Conservation (phyloP, 2,329 filamentous ascomycete species). For the Talaromyces sp. region DNA sequence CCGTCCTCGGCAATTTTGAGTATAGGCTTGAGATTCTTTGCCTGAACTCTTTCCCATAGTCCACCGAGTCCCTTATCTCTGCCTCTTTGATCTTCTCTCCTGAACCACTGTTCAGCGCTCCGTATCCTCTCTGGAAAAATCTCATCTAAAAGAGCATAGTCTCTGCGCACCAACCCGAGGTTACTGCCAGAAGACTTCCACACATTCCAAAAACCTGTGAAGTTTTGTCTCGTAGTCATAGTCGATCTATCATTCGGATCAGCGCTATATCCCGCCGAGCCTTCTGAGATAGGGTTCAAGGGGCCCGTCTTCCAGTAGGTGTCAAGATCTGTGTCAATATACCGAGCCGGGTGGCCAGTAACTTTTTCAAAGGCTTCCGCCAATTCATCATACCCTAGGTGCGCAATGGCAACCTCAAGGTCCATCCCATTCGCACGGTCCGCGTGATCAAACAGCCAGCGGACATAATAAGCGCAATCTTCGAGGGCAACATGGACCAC, state of each 20-base stretch:
- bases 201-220: constrained; percentile 51
- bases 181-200: constrained; percentile 45
- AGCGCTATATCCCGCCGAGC: neutral
- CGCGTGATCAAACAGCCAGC: constrained; percentile 50
- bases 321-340: constrained; percentile 21
- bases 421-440: constrained; percentile 45
- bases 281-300: constrained; percentile 28
- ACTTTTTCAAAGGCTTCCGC: constrained; percentile 37
- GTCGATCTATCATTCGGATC: constrained; percentile 34
- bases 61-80: neutral
- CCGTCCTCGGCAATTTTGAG: constrained; percentile 6
- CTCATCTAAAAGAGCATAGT: constrained; percentile 51
- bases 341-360: neutral
- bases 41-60: constrained; percentile 2
- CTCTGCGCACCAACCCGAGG: constrained; percentile 41
- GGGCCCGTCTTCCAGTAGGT: constrained; percentile 36
- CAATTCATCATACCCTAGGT: constrained; percentile 41
- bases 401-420: constrained; percentile 44
- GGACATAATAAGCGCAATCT: constrained; percentile 47
- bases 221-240: constrained; percentile 47
- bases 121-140: constrained; percentile 50
- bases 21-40: neutral
- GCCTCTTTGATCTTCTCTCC: neutral
- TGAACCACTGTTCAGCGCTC: constrained; percentile 50
- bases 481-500: constrained; percentile 45